These are phyloP conservation scores for Apiospora hydei DNA, from an alignment of 2,329 filamentous ascomycete genomes.

Conservation along the genomic window DNA sequence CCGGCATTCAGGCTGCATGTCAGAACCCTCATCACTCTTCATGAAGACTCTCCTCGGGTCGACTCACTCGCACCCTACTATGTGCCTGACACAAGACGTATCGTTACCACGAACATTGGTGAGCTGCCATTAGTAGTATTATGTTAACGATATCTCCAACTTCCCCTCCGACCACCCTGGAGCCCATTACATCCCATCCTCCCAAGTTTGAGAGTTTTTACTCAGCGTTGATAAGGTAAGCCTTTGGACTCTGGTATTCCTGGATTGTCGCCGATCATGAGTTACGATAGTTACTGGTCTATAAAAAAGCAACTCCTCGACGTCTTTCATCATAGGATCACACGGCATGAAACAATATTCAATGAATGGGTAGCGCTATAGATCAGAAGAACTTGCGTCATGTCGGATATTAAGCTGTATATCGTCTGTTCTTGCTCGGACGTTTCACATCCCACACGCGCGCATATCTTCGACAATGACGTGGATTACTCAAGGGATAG, in stretches of 20 bases:
- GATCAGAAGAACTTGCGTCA: neutral
- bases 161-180: neutral
- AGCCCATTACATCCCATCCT: neutral
- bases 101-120: neutral
- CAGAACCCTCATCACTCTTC: neutral
- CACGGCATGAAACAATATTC: too few relatives aligned
- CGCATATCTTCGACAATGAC: neutral
- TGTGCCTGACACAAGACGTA: neutral
- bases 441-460: neutral
- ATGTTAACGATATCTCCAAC: neutral
- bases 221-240: too few relatives aligned
- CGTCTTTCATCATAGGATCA: too few relatives aligned
- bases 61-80: neutral
- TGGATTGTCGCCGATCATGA: too few relatives aligned
- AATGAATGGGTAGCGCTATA: too few relatives aligned
- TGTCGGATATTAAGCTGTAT: neutral
- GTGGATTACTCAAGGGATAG: neutral
- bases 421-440: neutral
- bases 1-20: neutral
- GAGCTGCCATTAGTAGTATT: neutral
- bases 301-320: too few relatives aligned
- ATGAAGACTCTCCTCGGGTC: neutral
- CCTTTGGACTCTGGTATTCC: too few relatives aligned
- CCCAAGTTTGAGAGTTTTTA: too few relatives aligned
- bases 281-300: too few relatives aligned